phyloP scores from a whole-genome alignment of 805 yeast species.

The Cyberlindnera petersonii region DNA sequence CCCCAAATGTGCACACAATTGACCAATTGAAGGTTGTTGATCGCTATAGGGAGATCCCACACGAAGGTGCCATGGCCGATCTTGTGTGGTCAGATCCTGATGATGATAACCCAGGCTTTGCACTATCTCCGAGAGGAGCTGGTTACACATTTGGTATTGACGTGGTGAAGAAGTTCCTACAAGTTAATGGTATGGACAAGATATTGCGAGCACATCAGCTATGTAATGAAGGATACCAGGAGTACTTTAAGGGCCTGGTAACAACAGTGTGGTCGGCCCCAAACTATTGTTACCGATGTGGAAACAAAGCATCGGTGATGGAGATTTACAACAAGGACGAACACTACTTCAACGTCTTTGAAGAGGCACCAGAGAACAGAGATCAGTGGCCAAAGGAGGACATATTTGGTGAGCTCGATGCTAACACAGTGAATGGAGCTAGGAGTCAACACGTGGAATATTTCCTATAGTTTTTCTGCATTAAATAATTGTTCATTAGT shows the following conservation, averaged over 20 bases:
- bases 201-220: slow-evolving; percentile 93
- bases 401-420: slow-evolving; percentile 15
- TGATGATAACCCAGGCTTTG: slow-evolving; percentile 69
- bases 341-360: slow-evolving; percentile 84
- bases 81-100: slow-evolving; percentile 99
- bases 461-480: slow-evolving; percentile 34
- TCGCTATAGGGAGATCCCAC: slow-evolving; percentile 92
- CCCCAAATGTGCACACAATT: slow-evolving; percentile 90
- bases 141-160: slow-evolving; percentile 94
- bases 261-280: slow-evolving; percentile 99
- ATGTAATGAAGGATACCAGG: slow-evolving; percentile 94
- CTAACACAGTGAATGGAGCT: slow-evolving; percentile 1
- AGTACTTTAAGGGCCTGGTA: slow-evolving; percentile 84
- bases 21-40: slow-evolving; percentile 91
- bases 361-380: slow-evolving; percentile 93
- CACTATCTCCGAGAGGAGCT: slow-evolving; percentile 93
- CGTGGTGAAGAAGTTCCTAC: slow-evolving; percentile 82
- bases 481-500: neutral
- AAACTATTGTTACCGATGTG: slow-evolving; percentile 94
- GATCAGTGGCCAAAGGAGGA: slow-evolving; percentile 34
- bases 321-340: slow-evolving; percentile 73
- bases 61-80: slow-evolving; percentile 99
- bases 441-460: slow-evolving; percentile 46
- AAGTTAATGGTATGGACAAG: slow-evolving; percentile 72
- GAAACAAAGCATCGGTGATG: slow-evolving; percentile 94